phyloP scores from a whole-genome alignment of 257 asterid species.

The Coffea canephora region DNA sequence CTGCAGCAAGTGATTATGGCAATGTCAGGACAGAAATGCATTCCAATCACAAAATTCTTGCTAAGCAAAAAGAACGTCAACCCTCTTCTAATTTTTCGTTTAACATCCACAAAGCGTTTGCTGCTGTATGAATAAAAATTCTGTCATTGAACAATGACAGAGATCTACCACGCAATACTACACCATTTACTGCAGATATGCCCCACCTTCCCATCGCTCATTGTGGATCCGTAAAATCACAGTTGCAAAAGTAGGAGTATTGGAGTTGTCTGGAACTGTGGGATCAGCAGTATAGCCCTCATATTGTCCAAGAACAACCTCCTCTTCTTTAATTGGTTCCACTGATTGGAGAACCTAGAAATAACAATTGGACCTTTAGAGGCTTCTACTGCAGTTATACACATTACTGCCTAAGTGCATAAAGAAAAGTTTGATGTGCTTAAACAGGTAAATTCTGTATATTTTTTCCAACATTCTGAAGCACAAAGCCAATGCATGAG shows the following conservation, averaged over 20 bases:
- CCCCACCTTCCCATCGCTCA: conserved; percentile 94
- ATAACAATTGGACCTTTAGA: not conserved
- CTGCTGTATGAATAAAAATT: not conserved
- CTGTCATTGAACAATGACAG: not conserved
- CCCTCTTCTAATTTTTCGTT: not conserved
- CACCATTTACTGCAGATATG: not conserved
- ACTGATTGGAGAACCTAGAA: conserved; percentile 94
- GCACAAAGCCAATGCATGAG: not conserved
- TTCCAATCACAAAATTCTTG: not conserved
- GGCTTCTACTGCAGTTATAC: not conserved
- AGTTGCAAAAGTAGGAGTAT: conserved; percentile 90
- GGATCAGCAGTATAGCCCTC: conserved; percentile 89
- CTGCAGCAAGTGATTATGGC: conserved; percentile 36
- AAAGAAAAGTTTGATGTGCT: not conserved
- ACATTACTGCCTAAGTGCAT: not conserved
- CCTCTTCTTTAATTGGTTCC: conserved; percentile 76
- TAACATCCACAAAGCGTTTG: not conserved
- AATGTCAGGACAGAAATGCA: not conserved
- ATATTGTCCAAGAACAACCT: conserved; percentile 95
- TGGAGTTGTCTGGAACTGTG: conserved; percentile 82
- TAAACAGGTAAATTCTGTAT: not conserved
- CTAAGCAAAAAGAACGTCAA: not conserved
- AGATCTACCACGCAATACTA: not conserved
- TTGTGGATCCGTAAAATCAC: conserved; percentile 66
- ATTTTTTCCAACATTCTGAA: not conserved